These are phyloP conservation scores for Primulina eburnea DNA, from an alignment of 257 asterid species.

Conservation along the genomic window DNA sequence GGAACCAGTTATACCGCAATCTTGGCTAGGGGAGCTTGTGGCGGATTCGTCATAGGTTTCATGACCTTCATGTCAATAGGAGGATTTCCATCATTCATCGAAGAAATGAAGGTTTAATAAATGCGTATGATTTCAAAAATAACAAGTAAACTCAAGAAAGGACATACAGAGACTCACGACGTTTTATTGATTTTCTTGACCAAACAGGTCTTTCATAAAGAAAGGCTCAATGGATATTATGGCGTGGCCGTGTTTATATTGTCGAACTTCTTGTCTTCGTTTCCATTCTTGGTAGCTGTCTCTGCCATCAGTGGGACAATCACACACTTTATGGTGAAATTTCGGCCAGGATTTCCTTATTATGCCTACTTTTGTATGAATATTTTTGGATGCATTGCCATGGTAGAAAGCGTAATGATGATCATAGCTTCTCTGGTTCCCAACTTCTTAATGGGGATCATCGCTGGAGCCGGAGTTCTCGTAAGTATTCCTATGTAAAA, in stretches of 20 bases:
- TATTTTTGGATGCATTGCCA: conserved; percentile 72
- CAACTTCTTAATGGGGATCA: conserved; percentile 90
- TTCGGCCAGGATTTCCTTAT: conserved; percentile 50
- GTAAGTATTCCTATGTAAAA: conserved; percentile 39
- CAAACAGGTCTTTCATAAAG: conserved; percentile 63
- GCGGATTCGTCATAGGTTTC: conserved; percentile 81
- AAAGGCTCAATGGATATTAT: conserved; percentile 85
- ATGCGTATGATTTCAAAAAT: not conserved
- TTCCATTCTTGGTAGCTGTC: conserved; percentile 72
- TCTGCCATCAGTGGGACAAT: conserved; percentile 63
- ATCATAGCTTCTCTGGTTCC: conserved; percentile 87
- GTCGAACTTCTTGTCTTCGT: conserved; percentile 79
- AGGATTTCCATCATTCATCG: conserved; percentile 92
- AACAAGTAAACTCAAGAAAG: not conserved
- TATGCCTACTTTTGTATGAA: conserved; percentile 70
- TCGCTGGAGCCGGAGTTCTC: conserved; percentile 90
- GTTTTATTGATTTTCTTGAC: not conserved
- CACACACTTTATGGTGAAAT: conserved; percentile 75
- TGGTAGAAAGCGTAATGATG: conserved; percentile 97
- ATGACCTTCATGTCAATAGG: conserved; percentile 99
- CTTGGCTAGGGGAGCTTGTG: conserved; percentile 92
- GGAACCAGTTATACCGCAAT: conserved; percentile 87
- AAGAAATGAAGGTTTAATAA: conserved; percentile 72
- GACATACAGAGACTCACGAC: not conserved
- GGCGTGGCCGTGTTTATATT: conserved; percentile 74